Conservation (phyloP, 495 filamentous ascomycete species). For the Podospora pseudocomata region DNA sequence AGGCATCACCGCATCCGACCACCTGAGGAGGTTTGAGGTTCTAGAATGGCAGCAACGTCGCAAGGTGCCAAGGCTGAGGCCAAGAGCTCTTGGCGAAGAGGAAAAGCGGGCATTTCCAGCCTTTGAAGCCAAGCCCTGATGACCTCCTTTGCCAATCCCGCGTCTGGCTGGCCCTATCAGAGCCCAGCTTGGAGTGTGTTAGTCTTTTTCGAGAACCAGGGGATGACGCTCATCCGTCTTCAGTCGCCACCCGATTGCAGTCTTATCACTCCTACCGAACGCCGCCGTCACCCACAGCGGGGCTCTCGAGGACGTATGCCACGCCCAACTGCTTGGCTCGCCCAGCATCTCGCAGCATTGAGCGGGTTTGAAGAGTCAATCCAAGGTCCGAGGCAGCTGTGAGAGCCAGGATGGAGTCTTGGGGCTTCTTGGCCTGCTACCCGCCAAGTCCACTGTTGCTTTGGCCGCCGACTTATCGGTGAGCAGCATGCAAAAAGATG, state of each 20-base stretch:
- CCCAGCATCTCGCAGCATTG: constrained; percentile 4
- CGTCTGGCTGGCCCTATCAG: constrained; percentile 13
- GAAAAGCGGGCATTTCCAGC: not conserved
- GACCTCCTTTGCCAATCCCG: constrained; percentile 18
- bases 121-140: constrained; percentile 8
- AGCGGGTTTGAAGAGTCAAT: constrained; percentile 1
- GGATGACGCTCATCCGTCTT: constrained; percentile 19
- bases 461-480: constrained; percentile 19
- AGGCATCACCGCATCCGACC: not conserved
- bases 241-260: constrained; percentile 22
- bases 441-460: constrained; percentile 8
- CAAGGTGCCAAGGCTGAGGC: not conserved
- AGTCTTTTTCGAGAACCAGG: constrained; percentile 22
- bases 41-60: not conserved
- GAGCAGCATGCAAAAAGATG: constrained; percentile 12
- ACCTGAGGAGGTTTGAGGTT: not conserved
- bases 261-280: constrained; percentile 12
- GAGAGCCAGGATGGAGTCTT: constrained; percentile 28
- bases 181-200: constrained; percentile 11
- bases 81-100: not conserved
- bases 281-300: constrained; percentile 9
- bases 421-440: constrained; percentile 28
- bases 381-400: constrained; percentile 13
- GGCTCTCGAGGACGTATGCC: constrained; percentile 14
- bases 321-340: constrained; percentile 11